A percentile compares a stretch with the other conserved stretches of the same genome.
phyloP scores from a whole-genome alignment of 106 monocot species.

The Platanthera zijinensis region DNA sequence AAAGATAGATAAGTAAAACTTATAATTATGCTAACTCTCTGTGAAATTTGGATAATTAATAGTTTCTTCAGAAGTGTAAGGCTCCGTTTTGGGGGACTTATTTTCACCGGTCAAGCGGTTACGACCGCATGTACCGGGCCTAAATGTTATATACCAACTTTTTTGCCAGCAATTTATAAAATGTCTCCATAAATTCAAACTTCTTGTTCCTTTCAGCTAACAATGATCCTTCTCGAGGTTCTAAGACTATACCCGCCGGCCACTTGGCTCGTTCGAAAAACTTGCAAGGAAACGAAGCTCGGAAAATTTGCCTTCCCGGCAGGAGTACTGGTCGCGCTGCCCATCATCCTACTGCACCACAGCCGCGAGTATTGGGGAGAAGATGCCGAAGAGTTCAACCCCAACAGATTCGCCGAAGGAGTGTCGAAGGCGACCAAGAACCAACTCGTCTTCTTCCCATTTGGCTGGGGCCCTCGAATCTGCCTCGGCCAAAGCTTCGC shows the following conservation, averaged over 20 bases:
- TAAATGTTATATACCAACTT: too few relatives aligned
- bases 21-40: too few relatives aligned
- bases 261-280: slow-evolving; percentile 2
- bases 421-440: neutral
- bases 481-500: too few relatives aligned
- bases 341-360: slow-evolving; percentile 10
- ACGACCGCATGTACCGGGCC: too few relatives aligned
- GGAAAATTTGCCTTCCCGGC: neutral
- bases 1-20: too few relatives aligned
- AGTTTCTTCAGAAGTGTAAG: too few relatives aligned
- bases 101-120: too few relatives aligned
- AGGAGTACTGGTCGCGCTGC: neutral
- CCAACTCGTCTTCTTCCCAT: neutral
- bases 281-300: slow-evolving; percentile 3
- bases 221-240: slow-evolving; percentile 51
- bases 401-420: slow-evolving; percentile 1
- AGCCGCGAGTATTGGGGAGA: neutral
- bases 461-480: slow-evolving; percentile 1
- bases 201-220: slow-evolving; percentile 17
- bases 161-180: too few relatives aligned
- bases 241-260: slow-evolving; percentile 48
- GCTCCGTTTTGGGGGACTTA: too few relatives aligned
- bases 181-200: too few relatives aligned
- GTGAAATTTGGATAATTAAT: too few relatives aligned
- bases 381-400: slow-evolving; percentile 2